A percentile compares a stretch with the other conserved stretches of the same genome.
Evolutionary conservation across 192 early-diverging fungal genomes (phyloP).

Genomic region (Rhizoclosmatium sp.): DNA sequence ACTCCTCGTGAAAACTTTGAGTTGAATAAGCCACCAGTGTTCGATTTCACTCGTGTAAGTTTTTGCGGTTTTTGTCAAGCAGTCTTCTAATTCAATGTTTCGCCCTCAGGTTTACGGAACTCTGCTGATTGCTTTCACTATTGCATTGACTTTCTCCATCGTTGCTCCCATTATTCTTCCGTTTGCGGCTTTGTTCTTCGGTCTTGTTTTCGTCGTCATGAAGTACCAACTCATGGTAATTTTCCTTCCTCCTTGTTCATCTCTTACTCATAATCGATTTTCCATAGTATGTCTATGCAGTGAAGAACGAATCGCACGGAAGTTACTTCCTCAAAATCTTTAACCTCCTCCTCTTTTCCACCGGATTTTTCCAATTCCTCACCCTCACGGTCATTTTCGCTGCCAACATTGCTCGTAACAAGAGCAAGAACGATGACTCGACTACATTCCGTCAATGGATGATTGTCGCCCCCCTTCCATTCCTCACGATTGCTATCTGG

Average conservation of each 20-base stretch:
- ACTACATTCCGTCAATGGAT: constrained; percentile 31
- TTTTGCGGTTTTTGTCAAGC: background rate
- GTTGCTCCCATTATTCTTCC: constrained; percentile 53
- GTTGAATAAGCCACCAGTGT: constrained; percentile 46
- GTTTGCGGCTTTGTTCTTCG: constrained; percentile 45
- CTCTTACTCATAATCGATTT: background rate
- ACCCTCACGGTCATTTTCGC: constrained; percentile 50
- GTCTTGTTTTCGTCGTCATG: constrained; percentile 48
- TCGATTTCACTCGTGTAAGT: constrained; percentile 45
- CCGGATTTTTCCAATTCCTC: constrained; percentile 49
- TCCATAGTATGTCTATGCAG: constrained; percentile 55
- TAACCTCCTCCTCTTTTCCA: constrained; percentile 41
- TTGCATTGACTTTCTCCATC: constrained; percentile 47
- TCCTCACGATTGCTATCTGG: constrained; percentile 46
- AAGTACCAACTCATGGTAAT: constrained; percentile 53
- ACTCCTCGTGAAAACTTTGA: constrained; percentile 55
- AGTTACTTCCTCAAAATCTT: constrained; percentile 54
- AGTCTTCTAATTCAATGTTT: background rate
- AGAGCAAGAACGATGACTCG: background rate
- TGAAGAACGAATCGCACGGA: constrained; percentile 51
- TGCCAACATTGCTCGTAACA: constrained; percentile 9
- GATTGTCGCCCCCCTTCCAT: constrained; percentile 34
- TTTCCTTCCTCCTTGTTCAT: background rate
- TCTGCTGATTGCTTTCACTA: constrained; percentile 48
- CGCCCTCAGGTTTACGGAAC: constrained; percentile 40